phyloP scores from a whole-genome alignment of 805 yeast species.

The Candida oleophila region DNA sequence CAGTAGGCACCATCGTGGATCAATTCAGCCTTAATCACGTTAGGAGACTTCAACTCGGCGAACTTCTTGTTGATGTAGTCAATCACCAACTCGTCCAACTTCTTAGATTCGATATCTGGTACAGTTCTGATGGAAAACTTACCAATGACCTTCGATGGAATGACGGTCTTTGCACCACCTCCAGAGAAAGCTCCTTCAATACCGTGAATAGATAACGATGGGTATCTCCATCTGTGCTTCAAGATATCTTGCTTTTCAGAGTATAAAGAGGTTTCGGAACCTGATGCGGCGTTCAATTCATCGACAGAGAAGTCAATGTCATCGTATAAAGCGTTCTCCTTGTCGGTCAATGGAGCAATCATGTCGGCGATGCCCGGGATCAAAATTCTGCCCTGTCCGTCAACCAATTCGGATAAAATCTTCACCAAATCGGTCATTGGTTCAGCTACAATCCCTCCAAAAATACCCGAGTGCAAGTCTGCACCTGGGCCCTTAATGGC shows the following conservation, averaged over 20 bases:
- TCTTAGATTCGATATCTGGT: conserved; percentile 82
- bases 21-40: conserved; percentile 67
- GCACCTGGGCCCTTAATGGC: conserved; percentile 89
- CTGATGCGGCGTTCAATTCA: conserved; percentile 86
- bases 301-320: conserved; percentile 79
- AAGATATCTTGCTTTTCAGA: conserved; percentile 78
- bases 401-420: conserved; percentile 75
- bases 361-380: conserved; percentile 89
- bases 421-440: conserved; percentile 93
- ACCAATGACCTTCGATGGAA: conserved; percentile 91
- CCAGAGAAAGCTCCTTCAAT: conserved; percentile 96
- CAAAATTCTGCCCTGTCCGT: conserved; percentile 74
- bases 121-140: conserved; percentile 97
- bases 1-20: conserved; percentile 96
- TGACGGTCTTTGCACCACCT: conserved; percentile 96
- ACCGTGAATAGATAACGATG: conserved; percentile 94
- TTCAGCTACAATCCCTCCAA: conserved; percentile 96
- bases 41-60: conserved; percentile 70
- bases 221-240: conserved; percentile 99
- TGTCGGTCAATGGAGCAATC: conserved; percentile 90
- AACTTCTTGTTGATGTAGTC: conserved; percentile 69
- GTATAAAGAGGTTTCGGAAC: conserved; percentile 80
- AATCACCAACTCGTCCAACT: conserved; percentile 74
- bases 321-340: conserved; percentile 78
- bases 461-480: conserved; percentile 94